Base-by-base conservation (phyloP, 2,329 filamentous ascomycete species). In the Penicillium crustosum region DNA sequence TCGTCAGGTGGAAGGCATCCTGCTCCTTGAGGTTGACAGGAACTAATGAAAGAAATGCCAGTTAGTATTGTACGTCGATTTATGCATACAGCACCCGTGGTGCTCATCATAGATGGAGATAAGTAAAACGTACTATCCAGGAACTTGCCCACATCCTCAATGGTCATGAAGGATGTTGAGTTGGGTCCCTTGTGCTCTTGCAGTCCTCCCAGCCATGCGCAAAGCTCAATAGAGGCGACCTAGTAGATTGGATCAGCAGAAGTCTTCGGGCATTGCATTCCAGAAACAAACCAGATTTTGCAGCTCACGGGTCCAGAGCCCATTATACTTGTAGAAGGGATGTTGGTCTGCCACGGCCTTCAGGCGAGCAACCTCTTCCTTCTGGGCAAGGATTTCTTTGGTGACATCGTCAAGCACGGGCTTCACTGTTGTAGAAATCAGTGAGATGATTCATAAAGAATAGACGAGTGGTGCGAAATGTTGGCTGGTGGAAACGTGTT, bases 281-380 rank as follows among this genome's bases (percentile, higher is more conserved):
- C 45, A 41, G 35, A 49, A 76, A 81, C 78, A 82, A 83, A 83
- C 85, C 44, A 90, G 85, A 73, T 90, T 91, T 75, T 97, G 93
- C 54, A 97, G 79, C 69, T 90, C 86, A 58, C 91, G 86, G 29
- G 86, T 84, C 94, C 94, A 99, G 73, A 91, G 86, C 56, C 82
- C 80, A 76, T 97, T 97, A 80, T 95, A 97, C 83, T 96, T 97
- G 86, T 97, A 99, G 81, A 97, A 99, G 0, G 94, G 93, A 69
- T 95, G 89, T 73, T 90, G 83, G 27, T 91, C 93, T 2, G 93
- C 91, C 54, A 90, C 84, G 54, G 82, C 77, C 60, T 86, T 84
- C 44, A 99, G 84, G 65, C 88, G 86, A 57, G 80, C 78, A 45
- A 97, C 83, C 44, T 88, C 89, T 48, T 85, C 80, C 55, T 90